Percentiles rank a stretch among this genome's conserved stretches.
Evolutionary conservation across 2,329 filamentous ascomycete genomes (phyloP).

Genomic region (Epicoccum sorghinum): DNA sequence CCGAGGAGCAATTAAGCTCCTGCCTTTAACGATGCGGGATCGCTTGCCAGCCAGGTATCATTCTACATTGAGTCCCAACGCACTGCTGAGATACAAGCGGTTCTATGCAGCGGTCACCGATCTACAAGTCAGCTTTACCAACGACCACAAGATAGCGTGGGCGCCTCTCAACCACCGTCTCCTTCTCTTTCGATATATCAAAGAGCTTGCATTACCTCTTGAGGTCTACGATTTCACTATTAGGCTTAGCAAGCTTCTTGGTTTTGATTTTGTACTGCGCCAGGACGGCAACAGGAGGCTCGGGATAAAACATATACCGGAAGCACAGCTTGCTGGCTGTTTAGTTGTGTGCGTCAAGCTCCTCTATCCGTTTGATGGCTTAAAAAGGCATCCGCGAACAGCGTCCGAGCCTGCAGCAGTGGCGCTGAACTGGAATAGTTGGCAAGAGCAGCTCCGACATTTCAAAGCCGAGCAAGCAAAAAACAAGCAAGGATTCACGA

Average conservation of each 20-base stretch:
- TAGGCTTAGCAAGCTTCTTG: constrained; percentile 59
- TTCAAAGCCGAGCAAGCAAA: constrained; percentile 10
- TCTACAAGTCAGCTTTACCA: constrained; percentile 67
- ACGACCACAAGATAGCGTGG: constrained; percentile 72
- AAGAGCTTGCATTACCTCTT: constrained; percentile 74
- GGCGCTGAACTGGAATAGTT: constrained; percentile 74
- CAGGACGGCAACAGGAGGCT: constrained; percentile 36
- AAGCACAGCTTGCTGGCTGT: constrained; percentile 73
- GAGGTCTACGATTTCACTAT: constrained; percentile 68
- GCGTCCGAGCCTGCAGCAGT: constrained; percentile 63
- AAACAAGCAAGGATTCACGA: constrained; percentile 34
- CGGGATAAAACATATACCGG: constrained; percentile 58
- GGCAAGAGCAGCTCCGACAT: constrained; percentile 54
- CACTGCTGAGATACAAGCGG: constrained; percentile 56
- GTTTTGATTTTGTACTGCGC: constrained; percentile 65
- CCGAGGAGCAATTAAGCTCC: constrained; percentile 62
- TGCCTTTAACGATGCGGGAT: constrained; percentile 70
- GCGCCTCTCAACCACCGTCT: constrained; percentile 75
- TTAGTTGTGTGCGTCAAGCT: constrained; percentile 80
- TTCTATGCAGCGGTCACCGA: constrained; percentile 70
- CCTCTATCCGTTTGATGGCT: constrained; percentile 73
- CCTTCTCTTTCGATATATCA: constrained; percentile 72
- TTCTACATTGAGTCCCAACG: constrained; percentile 61
- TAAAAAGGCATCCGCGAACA: constrained; percentile 58
- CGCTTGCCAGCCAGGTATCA: constrained; percentile 69